Base-by-base conservation (phyloP, 2,329 filamentous ascomycete species). In the Epichloe scottii region DNA sequence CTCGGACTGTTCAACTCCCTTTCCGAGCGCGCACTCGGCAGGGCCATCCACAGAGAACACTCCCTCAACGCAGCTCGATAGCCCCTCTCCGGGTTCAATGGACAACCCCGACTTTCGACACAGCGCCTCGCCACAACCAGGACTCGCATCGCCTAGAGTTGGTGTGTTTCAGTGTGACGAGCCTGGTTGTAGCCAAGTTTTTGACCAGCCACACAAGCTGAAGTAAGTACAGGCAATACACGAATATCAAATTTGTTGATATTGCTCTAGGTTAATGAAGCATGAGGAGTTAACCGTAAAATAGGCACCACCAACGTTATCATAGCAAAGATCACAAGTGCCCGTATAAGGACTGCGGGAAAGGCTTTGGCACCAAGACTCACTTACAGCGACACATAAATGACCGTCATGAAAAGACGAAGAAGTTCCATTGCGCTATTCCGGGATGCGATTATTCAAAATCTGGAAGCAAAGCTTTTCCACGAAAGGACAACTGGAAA, bases 401-500 rank as follows among this genome's bases (percentile, higher is more conserved):
- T 61, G 78, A 81, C 59, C 75, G 78, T 52, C 78, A 82, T 60
- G 70, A 72, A 56, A 79, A 80, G 66, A 77, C 73, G 53, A 77
- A 76, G 61, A 78, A 78, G 53, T 81, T 76, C 51, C 77, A 81
- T 60, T 82, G 78, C 57, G 75, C 71, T 0, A 70, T 77, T 4
- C 68, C 67, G 2, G 71, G 71, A 6, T 82, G 78, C 57, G 69
- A 74, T 5, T 81, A 78, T 59, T 80, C 76, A n/a, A 71, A 70
- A 51, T 61, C 67, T 15, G 78, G 78, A 8, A 76, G 77, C 50
- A 80, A 78, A 55, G 76, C 74, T 0, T 82, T 82, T 56, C 77
- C 78, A 1, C 67, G 78, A 49, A 82, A 81, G 59, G 78, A 81
- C 58, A 81, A 82, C 62, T 81, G 78, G 78, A 74, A 77, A 57